Base-by-base conservation (phyloP, 2,329 filamentous ascomycete genomes). In the Colletotrichum lindemuthianum region DNA sequence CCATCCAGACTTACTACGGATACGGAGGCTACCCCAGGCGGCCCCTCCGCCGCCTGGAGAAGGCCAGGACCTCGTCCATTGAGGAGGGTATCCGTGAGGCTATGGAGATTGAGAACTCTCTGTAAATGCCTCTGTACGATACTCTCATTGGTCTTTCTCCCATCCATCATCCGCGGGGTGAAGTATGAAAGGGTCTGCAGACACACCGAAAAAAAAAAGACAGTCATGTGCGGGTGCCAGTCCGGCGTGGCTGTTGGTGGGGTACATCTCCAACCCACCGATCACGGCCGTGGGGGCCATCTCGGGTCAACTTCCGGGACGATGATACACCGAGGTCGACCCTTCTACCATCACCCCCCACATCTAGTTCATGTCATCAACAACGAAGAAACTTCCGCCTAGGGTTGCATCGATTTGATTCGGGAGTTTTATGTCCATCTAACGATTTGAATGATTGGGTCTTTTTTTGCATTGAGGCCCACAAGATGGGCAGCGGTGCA, bases 11-110 rank as follows among this genome's bases (percentile, higher is more conserved):
- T 69, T 93, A 93, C 76, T 93, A 88, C 73, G 92, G 92, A 52
- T 96, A 96, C 74, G 92, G 92, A 34, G 91, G 90, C 4, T 87
- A 88, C 75, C 91, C 92, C 6, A 86, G 93, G 65, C 83, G 85
- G 71, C 92, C 92, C 56, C 83, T 94, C 69, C 89, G 89, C 82
- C 83, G 87, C 65, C 77, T 92, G 54, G 83, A 86, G 44, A 77
- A 87, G 71, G 87, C 84, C 43, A 82, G 81, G 72, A 80, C 85
- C 15, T 76, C 77, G 48, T 77, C 75, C 5, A 86, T 89, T 56
- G 79, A 81, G 69, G 83, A 87, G 60, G 86, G 86, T 2, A 82
- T 87, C 54, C 77, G 75, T 67, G 89, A 91, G 74, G 85, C 86
- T 10, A 90, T 92, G 86, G 84, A 88, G 66, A 75, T 91, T 52